phyloP scores from a whole-genome alignment of 78 protist species.

The Polysphondylium violaceum region DNA sequence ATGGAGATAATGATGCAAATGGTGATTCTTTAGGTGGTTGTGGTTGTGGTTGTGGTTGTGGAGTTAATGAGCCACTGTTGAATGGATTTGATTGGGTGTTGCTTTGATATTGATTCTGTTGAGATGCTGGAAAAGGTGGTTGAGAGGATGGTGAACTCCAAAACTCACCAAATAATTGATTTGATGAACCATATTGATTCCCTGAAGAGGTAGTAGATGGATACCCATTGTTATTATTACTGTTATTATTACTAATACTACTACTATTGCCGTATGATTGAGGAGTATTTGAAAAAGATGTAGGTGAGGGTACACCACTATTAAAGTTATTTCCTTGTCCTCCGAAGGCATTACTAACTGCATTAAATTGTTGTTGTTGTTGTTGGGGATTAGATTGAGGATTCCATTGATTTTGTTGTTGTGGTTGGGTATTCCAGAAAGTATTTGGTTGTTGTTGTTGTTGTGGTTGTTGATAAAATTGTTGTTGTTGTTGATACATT shows the following conservation, averaged over 20 bases:
- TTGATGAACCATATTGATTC: constrained; percentile 1
- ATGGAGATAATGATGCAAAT: constrained; percentile 65
- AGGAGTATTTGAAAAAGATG: no score
- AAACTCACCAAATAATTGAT: neutral
- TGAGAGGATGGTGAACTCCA: neutral
- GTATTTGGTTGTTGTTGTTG: neutral
- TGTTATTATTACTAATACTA: neutral
- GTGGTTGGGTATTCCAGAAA: no score
- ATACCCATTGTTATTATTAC: neutral
- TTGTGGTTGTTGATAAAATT: neutral
- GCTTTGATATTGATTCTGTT: neutral
- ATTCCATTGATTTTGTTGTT: neutral
- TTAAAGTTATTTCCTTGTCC: no score
- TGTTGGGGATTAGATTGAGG: constrained; percentile 11
- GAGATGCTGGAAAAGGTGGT: neutral
- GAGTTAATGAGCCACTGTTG: neutral
- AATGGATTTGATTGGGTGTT: constrained; percentile 1
- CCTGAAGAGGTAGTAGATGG: neutral
- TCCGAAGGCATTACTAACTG: neutral
- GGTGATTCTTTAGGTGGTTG: constrained; percentile 36
- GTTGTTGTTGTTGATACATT: neutral
- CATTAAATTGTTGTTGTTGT: neutral
- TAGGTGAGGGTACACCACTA: no score
- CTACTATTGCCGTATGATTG: no score
- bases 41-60: constrained; percentile 32